These are phyloP conservation scores for Posidonia oceanica DNA, from an alignment of 116 monocot genomes.

Conservation along the genomic window DNA sequence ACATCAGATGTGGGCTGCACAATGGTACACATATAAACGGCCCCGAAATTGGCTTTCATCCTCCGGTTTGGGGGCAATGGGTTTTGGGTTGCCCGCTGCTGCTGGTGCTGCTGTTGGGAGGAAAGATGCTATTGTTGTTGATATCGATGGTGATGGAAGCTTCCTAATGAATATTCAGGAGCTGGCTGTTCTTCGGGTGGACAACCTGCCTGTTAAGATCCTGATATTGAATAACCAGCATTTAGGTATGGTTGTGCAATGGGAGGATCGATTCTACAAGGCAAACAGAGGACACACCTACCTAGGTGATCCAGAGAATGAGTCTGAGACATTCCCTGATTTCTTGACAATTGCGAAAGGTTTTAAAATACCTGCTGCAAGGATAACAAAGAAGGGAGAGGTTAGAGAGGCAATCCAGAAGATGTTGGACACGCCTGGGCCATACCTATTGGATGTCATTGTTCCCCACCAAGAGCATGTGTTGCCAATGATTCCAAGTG, in stretches of 20 bases:
- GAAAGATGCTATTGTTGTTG: constrained; percentile 57
- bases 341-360: constrained; percentile 63
- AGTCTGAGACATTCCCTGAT: constrained; percentile 59
- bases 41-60: constrained; percentile 65
- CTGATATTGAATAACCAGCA: constrained; percentile 90
- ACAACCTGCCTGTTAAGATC: constrained; percentile 67
- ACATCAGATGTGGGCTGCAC: constrained; percentile 95
- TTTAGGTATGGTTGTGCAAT: constrained; percentile 85
- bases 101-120: constrained; percentile 86
- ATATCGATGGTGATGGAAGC: constrained; percentile 82
- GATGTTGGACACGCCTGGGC: constrained; percentile 80
- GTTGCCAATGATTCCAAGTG: constrained; percentile 88
- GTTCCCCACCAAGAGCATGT: constrained; percentile 86
- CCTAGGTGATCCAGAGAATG: constrained; percentile 48
- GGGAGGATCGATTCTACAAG: constrained; percentile 83
- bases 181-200: constrained; percentile 50
- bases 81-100: constrained; percentile 75
- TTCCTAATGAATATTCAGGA: constrained; percentile 85
- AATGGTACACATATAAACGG: constrained; percentile 43
- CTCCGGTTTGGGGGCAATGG: constrained; percentile 72
- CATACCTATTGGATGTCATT: constrained; percentile 68
- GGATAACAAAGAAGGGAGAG: constrained; percentile 48
- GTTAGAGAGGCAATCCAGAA: constrained; percentile 46
- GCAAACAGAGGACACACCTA: constrained; percentile 61
- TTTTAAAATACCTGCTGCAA: constrained; percentile 47